Evolutionary conservation across 495 filamentous ascomycete species (phyloP), one percentile per base, ranked within the genome.

Genomic region (Lophiotrema nucula): DNA sequence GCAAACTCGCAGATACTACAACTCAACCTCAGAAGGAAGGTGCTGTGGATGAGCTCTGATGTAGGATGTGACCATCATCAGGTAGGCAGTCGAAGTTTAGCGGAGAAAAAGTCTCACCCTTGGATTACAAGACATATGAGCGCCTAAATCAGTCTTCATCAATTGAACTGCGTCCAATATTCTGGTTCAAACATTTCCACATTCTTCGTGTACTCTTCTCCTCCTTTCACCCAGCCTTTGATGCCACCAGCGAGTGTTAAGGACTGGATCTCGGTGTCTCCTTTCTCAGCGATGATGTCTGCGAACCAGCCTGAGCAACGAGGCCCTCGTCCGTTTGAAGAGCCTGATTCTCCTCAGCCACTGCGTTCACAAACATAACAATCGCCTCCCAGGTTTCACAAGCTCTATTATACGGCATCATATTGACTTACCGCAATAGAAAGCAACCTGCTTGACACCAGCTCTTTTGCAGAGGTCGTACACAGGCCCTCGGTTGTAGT

Each of bases 221-320:
- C 79, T 28, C 64, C 72, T 64, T 74, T 74, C 0, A 76, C 73
- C 77, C 77, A 79, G 2, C 74, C 76, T 39, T 75, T 73, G 49
- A 79, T 72, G 2, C 77, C 78, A n/a, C 78, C 76, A 15, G 68
- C 69, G 38, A 80, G 68, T 4, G 74, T 74, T 51, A 74, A 53
- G 11, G 76, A 70, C 56, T 77, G 56, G 48, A 81, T 62, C 10
- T 65, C 53, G 25, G 73, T 64, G 6, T 68, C 67, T 2, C 54
- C 69, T 62, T 24, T 67, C 60, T 73, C 65, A 26, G 70, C 33
- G 26, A 75, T 57, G 62, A 76, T 73, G 37, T 77, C 71, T 41
- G 76, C 73, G 64, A 80, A 73, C 75, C 77, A 79, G 4, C 67
- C 74, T 12, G 77, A 76, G 39, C 75, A 79, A 23, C 77, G 67